These are phyloP conservation scores for Rhipidocladum racemiflorum DNA, from an alignment of 176 grass and related monocot species.

Conservation along the genomic window DNA sequence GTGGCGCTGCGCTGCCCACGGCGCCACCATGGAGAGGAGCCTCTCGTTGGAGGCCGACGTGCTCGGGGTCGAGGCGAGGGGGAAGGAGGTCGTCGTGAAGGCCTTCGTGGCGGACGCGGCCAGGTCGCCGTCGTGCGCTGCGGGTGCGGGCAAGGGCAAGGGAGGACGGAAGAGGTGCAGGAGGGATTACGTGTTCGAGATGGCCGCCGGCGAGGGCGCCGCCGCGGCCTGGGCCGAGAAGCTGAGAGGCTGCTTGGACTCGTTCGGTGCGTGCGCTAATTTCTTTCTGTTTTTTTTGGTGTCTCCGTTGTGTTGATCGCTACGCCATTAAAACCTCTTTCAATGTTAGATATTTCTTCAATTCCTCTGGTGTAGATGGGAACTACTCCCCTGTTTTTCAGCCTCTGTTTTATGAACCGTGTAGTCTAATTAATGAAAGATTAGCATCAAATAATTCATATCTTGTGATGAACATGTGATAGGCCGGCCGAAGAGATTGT, in stretches of 20 bases:
- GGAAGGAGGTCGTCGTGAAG: slow-evolving; percentile 45
- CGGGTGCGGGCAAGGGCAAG: background rate
- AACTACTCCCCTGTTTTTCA: background rate
- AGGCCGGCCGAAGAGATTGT: slow-evolving; percentile 57
- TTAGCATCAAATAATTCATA: background rate
- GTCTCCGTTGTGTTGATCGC: background rate
- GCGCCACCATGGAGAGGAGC: background rate
- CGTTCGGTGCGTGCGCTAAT: slow-evolving; percentile 41
- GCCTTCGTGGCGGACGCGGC: slow-evolving; percentile 32
- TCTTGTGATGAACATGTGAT: background rate
- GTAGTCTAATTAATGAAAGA: background rate
- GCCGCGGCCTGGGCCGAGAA: slow-evolving; percentile 29
- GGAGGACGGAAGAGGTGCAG: slow-evolving; percentile 28
- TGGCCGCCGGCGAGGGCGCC: slow-evolving; percentile 43
- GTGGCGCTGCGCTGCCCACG: slow-evolving; percentile 29
- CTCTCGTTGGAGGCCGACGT: slow-evolving; percentile 63
- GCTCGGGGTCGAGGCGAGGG: slow-evolving; percentile 44
- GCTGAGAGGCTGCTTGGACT: slow-evolving; percentile 35
- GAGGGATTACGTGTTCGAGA: slow-evolving; percentile 59
- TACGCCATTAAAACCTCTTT: background rate
- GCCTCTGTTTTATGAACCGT: background rate
- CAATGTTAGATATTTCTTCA: background rate
- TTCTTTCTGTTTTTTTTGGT: background rate
- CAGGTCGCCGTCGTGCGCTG: background rate
- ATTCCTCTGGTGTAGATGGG: background rate